Percentiles rank a stretch among this genome's conserved stretches.
phyloP scores from a whole-genome alignment of 2,329 filamentous ascomycete species.

The Mycogone perniciosa region DNA sequence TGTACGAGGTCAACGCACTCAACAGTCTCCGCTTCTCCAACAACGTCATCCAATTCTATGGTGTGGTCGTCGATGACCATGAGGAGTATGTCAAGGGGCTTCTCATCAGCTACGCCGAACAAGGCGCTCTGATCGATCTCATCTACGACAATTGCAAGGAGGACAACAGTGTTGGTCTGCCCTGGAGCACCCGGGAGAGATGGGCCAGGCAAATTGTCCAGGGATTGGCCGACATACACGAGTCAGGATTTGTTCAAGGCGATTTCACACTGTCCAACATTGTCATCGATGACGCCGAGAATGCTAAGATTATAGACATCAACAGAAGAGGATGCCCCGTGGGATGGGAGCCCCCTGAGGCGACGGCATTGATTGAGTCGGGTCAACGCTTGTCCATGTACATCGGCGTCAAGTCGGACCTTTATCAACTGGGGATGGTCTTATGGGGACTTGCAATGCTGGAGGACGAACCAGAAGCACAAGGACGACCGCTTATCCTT shows the following conservation, averaged over 20 bases:
- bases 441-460: conserved; percentile 85
- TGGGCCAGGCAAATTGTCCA: conserved; percentile 91
- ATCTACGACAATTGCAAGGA: conserved; percentile 70
- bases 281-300: conserved; percentile 74
- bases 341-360: conserved; percentile 95
- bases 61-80: conserved; percentile 83
- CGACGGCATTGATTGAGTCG: conserved; percentile 75
- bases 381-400: conserved; percentile 93
- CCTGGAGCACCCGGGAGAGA: conserved; percentile 69
- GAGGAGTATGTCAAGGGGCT: conserved; percentile 79
- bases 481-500: conserved; percentile 62
- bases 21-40: conserved; percentile 64
- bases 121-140: conserved; percentile 83
- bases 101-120: conserved; percentile 79
- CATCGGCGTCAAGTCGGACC: conserved; percentile 94
- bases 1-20: conserved; percentile 97
- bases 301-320: conserved; percentile 97
- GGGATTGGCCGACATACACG: conserved; percentile 87
- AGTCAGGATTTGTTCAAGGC: conserved; percentile 92
- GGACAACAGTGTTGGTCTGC: conserved; percentile 42
- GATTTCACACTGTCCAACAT: conserved; percentile 98
- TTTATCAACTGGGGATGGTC: conserved; percentile 96
- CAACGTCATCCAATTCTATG: conserved; percentile 80
- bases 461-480: conserved; percentile 82
- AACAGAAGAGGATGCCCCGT: conserved; percentile 95